Base-by-base conservation (phyloP, 257 asterid genomes). In the Solanum etuberosum region DNA sequence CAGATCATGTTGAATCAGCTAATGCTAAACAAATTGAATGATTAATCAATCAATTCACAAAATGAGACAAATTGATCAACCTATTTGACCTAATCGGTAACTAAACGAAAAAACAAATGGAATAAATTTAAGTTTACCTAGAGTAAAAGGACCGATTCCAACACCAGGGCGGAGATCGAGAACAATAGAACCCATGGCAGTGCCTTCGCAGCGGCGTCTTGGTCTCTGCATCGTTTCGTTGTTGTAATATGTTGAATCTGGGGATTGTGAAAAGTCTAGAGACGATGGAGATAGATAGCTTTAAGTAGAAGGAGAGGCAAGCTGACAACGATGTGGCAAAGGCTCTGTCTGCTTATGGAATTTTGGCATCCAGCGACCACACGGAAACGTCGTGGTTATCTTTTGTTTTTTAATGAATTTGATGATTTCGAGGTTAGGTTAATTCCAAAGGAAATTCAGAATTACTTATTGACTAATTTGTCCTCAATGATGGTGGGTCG, bases 81-180 rank as follows among this genome's bases (percentile, higher is more conserved):
- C 21, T 31, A 42, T 3, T 61, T 42, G 34, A 48, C 68, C 63
- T 25, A 81, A 81, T 29, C 29, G 12, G 27, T 16, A 9, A 48
- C 4, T 16, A 16, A 9, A 25, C 9, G 40, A 10, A 5, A 4
- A 9, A 34, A 8, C 38, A 54, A 54, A 20, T 21, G 51, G 5
- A 40, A 42, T 4, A 34, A 37, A 9, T 21, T 20, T 51, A 18
- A 14, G 32, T 40, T 81, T 92, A 95, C 98, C 98, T 35, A 95
- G 97, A 14, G 95, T 87, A 89, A 94, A 95, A 43, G 98, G 96
- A 70, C 98, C 98, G 86, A 95, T 90, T 87, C 97, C 97, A 35
- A 85, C 82, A 37, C 98, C 98, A 23, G 98, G 98, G 35, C 98
- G 97, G 81, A 95, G 96, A 91, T 95, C 98, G 48, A 95, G 94